These are phyloP conservation scores for Hypoxylon sp. DNA, from an alignment of 2,329 filamentous ascomycete genomes.

Conservation along the genomic window DNA sequence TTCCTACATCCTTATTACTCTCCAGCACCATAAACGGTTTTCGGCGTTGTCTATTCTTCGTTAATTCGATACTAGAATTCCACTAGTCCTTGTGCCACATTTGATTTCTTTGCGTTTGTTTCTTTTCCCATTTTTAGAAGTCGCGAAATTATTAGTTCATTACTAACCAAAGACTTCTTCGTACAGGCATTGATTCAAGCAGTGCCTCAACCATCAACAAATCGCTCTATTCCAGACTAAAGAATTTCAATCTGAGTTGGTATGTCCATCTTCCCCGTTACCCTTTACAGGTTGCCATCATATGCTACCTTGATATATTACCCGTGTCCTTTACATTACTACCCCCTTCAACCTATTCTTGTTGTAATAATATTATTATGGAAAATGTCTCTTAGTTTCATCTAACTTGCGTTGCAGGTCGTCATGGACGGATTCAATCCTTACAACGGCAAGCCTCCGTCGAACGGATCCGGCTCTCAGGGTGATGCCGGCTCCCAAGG, in stretches of 20 bases:
- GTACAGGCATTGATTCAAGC: not conserved
- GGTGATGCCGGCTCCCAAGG: conserved; percentile 55
- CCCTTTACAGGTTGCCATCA: not conserved
- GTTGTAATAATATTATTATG: not conserved
- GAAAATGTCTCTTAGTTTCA: not conserved
- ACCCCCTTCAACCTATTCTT: not conserved
- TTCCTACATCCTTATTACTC: not conserved
- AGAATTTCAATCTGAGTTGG: not conserved
- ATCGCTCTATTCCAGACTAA: not conserved
- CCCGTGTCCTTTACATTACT: not conserved
- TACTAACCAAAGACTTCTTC: not conserved
- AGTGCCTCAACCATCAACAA: not conserved
- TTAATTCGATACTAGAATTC: not conserved
- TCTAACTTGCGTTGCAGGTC: conserved; percentile 32
- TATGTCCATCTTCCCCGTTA: not conserved
- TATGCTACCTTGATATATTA: not conserved
- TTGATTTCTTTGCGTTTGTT: not conserved
- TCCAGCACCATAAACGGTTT: not conserved
- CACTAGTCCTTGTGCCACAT: not conserved
- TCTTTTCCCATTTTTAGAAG: not conserved
- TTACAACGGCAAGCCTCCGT: conserved; percentile 57
- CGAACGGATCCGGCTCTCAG: conserved; percentile 58
- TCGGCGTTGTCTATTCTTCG: not conserved
- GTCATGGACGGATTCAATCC: conserved; percentile 56
- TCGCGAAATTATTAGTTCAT: not conserved